Percentiles rank a stretch among this genome's conserved stretches.
Conservation (phyloP, 805 yeast genomes). For the Candida tammaniensis region DNA sequence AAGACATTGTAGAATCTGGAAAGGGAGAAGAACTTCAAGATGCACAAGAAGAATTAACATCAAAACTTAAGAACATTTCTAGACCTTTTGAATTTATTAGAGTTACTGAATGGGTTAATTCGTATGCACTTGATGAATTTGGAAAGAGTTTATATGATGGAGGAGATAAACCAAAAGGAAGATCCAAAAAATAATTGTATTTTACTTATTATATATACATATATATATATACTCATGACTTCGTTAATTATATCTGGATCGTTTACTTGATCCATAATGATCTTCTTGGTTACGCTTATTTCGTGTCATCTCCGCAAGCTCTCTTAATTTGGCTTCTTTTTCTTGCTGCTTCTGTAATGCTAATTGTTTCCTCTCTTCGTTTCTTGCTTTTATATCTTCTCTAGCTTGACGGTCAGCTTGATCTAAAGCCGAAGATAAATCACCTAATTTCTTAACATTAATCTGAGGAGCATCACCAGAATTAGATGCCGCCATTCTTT, state of each 20-base stretch:
- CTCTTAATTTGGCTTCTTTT: slow-evolving; percentile 26
- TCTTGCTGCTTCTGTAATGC: slow-evolving; percentile 25
- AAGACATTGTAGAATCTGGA: slow-evolving; percentile 29
- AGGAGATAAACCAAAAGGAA: slow-evolving; percentile 28
- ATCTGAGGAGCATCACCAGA: slow-evolving; percentile 26
- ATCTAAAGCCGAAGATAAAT: slow-evolving; percentile 69
- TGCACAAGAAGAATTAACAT: slow-evolving; percentile 24
- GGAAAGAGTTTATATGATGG: slow-evolving; percentile 61
- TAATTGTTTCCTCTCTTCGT: slow-evolving; percentile 23
- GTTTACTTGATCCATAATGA: background rate
- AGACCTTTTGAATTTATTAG: slow-evolving; percentile 42
- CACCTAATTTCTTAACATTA: slow-evolving; percentile 57
- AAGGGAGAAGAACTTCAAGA: slow-evolving; percentile 22
- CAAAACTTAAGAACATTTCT: slow-evolving; percentile 28
- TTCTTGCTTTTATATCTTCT: slow-evolving; percentile 20
- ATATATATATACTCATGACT: slow-evolving; percentile 2
- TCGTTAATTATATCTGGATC: background rate
- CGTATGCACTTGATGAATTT: slow-evolving; percentile 48
- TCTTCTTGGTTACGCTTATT: slow-evolving; percentile 14
- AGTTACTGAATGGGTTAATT: slow-evolving; percentile 62
- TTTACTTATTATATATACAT: background rate
- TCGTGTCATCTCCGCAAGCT: slow-evolving; percentile 27
- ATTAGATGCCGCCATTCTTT: slow-evolving; percentile 58
- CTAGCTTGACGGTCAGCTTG: slow-evolving; percentile 46
- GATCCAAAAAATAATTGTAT: too few relatives aligned